Conservation (phyloP, 1,139 yeast species). For the Blastobotrys illinoisensis region DNA sequence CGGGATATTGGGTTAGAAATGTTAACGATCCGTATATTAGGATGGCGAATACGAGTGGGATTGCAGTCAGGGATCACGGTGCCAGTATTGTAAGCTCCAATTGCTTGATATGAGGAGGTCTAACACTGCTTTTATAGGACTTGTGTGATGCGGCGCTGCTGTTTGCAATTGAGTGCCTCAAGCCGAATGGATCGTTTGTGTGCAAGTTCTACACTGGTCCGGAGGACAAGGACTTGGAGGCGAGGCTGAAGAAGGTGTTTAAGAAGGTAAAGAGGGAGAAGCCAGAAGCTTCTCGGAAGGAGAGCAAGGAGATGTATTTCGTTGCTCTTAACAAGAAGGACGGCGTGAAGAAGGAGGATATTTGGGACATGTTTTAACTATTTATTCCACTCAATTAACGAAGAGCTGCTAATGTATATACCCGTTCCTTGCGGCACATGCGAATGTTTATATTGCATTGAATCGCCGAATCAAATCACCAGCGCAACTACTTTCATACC, state of each 20-base stretch:
- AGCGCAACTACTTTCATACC: too few relatives aligned
- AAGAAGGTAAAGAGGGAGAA: conserved; percentile 50
- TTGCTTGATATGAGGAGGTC: too few relatives aligned
- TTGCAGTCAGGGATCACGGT: conserved; percentile 56
- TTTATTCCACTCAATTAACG: too few relatives aligned
- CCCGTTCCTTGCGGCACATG: too few relatives aligned
- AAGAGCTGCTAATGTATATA: too few relatives aligned
- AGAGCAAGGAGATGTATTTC: conserved; percentile 66
- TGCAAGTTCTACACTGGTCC: conserved; percentile 68
- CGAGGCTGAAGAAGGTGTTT: conserved; percentile 56
- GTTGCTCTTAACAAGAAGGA: conserved; percentile 52
- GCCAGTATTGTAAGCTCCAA: conserved; percentile 45
- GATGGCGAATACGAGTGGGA: conserved; percentile 71
- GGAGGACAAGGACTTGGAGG: conserved; percentile 57
- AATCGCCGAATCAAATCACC: too few relatives aligned
- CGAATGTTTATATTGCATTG: too few relatives aligned
- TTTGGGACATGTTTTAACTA: conserved; percentile 28
- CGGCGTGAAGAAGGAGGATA: conserved; percentile 42
- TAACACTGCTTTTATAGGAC: too few relatives aligned
- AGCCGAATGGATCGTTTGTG: conserved; percentile 65
- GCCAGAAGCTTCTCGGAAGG: conserved; percentile 56
- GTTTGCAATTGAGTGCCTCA: conserved; percentile 62
- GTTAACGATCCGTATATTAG: conserved; percentile 70
- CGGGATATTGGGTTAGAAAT: conserved; percentile 66
- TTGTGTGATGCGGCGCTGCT: conserved; percentile 87